Evolutionary conservation across 768 basidiomycete species (phyloP), one percentile per base, ranked within the genome.

Genomic region (Strobilomyces dryophilus): DNA sequence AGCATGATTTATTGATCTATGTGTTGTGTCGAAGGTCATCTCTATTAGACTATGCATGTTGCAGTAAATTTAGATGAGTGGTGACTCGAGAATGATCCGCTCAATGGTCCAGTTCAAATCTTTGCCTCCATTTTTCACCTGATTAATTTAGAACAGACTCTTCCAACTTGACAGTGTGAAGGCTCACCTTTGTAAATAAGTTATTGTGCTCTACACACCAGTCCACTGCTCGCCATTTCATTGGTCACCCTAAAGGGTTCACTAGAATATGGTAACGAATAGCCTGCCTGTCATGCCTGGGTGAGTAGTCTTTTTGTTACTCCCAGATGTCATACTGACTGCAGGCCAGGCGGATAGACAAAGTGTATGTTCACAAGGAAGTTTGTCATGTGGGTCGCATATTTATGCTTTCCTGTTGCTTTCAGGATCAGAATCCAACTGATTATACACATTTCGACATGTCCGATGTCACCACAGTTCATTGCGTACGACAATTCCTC

Each of bases 401-500:
- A 42, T 15, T 42, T 42, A 11, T 42, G 41, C 14, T 44, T 44
- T 8, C 42, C 42, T 2, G 11, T 27, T 1, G 42, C 15, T 9
- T 44, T 44, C 3, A 29, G 27, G 4, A 44, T 29, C 4, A 8
- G 27, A 3, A 44, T 44, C 42, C 42, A 44, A 15, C 15, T 29
- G 9, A 44, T 5, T 0, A 44, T n/a, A n/a, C 42, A 44, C 1
- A 15, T 27, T n/a, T 44, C 27, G 4, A 44, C 42, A 1, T n/a
- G 42, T 2, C 26, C 27, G 8, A 44, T 29, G 7, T 44, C 27
- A 4, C 42, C 26, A 6, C 14, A 3, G 7, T 72, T 73, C 64
- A 73, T 69, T 0, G 64, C 62, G 54, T 70, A 63, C 0, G 61
- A 59, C 0, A 74, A 48, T 44, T n/a, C n/a, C n/a, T n/a, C n/a